Evolutionary conservation across 202 grass and related monocot species (phyloP).

Genomic region (Hordeum pubiflorum): DNA sequence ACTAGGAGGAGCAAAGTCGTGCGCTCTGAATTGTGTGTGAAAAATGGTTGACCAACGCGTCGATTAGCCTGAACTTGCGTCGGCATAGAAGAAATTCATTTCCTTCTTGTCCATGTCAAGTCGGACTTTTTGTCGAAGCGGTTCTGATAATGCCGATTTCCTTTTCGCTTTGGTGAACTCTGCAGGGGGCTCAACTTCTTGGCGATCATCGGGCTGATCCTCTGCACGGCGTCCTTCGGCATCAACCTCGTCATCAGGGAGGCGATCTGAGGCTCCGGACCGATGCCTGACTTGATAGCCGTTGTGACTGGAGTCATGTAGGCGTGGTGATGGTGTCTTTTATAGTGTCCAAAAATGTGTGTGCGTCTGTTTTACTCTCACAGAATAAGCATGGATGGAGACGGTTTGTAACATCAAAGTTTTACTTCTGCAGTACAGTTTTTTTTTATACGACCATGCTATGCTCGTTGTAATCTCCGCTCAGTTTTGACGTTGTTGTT

Average conservation of each 20-base stretch:
- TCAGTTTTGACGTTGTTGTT: not conserved
- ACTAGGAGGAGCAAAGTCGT: not conserved
- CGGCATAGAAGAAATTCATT: rapidly evolving
- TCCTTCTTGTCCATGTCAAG: not conserved
- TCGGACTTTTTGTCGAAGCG: not conserved
- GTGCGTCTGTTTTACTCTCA: not conserved
- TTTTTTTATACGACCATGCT: not conserved
- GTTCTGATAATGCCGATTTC: not conserved
- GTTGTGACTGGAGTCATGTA: not conserved
- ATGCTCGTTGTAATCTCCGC: not conserved
- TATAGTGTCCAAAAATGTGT: not conserved
- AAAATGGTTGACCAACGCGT: not conserved
- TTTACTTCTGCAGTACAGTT: not conserved
- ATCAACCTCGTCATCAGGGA: slow-evolving; percentile 57
- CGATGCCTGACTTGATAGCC: not conserved
- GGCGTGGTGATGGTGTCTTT: not conserved
- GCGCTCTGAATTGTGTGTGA: not conserved
- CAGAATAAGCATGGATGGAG: slow-evolving; percentile 26
- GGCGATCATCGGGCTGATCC: slow-evolving; percentile 48
- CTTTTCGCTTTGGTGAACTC: not conserved
- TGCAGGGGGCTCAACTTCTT: slow-evolving; percentile 61
- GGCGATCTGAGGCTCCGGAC: slow-evolving; percentile 24
- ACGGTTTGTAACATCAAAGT: not conserved
- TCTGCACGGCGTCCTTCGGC: slow-evolving; percentile 64
- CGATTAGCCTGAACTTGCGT: not conserved